Evolutionary conservation across 2,329 filamentous ascomycete genomes (phyloP).

Genomic region (Xylariaceae sp.): DNA sequence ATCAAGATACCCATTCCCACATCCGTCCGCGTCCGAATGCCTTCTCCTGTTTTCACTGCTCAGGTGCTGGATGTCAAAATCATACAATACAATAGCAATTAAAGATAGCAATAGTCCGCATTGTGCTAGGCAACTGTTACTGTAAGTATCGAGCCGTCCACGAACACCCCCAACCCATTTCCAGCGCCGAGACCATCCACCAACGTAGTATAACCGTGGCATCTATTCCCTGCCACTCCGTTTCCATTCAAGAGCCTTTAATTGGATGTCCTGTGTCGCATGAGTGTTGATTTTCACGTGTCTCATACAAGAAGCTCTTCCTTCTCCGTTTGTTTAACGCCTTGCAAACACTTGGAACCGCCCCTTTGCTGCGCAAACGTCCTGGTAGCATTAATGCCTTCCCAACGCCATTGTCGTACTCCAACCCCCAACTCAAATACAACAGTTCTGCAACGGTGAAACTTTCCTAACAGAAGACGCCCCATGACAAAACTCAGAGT

Average conservation of each 20-base stretch:
- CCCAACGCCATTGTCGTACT: conserved; percentile 17
- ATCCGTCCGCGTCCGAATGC: not conserved
- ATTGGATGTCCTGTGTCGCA: conserved; percentile 2
- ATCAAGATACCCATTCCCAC: conserved; percentile 20
- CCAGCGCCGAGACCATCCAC: conserved; percentile 15
- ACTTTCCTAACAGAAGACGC: conserved; percentile 12
- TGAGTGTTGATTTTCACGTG: conserved; percentile 6
- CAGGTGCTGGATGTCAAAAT: not conserved
- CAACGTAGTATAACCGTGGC: conserved; percentile 5
- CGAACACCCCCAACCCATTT: conserved; percentile 6
- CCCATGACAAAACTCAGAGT: conserved; percentile 21
- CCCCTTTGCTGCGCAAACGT: conserved; percentile 3
- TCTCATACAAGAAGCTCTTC: conserved; percentile 10
- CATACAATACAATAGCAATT: not conserved
- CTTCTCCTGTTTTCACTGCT: not conserved
- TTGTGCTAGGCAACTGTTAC: conserved; percentile 6
- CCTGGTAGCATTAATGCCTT: conserved; percentile 6
- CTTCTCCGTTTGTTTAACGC: conserved; percentile 12
- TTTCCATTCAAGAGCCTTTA: not conserved
- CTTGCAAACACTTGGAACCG: conserved; percentile 1
- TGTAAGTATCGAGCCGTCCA: not conserved
- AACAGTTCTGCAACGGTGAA: conserved; percentile 6
- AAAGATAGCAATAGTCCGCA: conserved; percentile 2
- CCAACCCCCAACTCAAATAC: conserved; percentile 9
- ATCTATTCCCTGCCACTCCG: not conserved